Percentiles rank a stretch among this genome's conserved stretches.
These are phyloP conservation scores for Wallacemonas sp. DNA, from an alignment of 208 protist species.

Conservation along the genomic window DNA sequence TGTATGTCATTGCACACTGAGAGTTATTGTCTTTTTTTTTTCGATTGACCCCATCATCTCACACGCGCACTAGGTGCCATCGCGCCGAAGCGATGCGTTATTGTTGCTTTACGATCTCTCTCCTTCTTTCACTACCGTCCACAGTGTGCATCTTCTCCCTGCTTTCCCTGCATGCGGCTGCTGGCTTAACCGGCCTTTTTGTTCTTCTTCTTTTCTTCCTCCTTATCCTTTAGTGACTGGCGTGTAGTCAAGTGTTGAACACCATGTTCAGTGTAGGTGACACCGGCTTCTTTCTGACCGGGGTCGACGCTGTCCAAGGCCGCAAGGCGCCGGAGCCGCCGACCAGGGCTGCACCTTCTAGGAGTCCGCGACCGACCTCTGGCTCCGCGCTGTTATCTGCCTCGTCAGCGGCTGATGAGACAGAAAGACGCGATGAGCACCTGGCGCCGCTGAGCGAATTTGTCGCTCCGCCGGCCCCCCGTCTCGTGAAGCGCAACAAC, in stretches of 20 bases:
- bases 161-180: no score
- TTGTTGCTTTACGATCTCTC: no score
- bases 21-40: neutral
- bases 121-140: neutral
- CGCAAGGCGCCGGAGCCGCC: no score
- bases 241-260: no score
- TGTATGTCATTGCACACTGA: no score
- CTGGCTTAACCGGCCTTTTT: no score
- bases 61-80: no score
- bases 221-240: neutral
- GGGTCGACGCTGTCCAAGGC: slow-evolving; percentile 7
- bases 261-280: neutral
- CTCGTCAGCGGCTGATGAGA: no score
- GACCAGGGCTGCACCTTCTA: no score
- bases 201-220: neutral
- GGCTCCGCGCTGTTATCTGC: neutral
- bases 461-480: neutral
- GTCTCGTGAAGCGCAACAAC: neutral
- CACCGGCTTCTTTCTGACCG: slow-evolving; percentile 22
- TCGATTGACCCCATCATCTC: no score
- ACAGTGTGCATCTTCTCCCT: no score
- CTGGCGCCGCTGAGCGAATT: neutral
- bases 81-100: no score
- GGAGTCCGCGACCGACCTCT: neutral
- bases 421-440: neutral